Conservation (phyloP, 352 stramenopile species). For the Phytophthora crassamura region DNA sequence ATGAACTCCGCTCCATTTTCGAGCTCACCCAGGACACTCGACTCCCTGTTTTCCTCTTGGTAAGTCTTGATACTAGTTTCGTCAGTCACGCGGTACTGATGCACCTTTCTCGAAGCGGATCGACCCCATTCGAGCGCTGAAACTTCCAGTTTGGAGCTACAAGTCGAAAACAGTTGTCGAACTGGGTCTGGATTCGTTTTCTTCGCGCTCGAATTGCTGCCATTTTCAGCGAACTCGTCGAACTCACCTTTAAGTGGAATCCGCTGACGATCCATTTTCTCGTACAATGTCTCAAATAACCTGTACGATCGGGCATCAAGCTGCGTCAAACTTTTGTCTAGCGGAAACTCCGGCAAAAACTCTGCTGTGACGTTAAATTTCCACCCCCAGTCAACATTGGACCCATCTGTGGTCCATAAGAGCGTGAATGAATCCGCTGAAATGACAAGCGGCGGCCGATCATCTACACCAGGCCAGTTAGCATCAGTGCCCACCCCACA, state of each 20-base stretch:
- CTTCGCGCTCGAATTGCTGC: not conserved
- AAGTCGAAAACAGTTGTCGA: constrained; percentile 36
- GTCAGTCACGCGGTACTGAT: constrained; percentile 44
- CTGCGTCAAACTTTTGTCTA: constrained; percentile 60
- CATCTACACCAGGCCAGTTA: constrained; percentile 84
- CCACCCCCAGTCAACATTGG: constrained; percentile 91
- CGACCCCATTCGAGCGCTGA: constrained; percentile 4
- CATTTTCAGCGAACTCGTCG: constrained; percentile 41
- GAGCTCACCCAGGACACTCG: constrained; percentile 26
- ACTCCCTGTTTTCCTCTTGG: constrained; percentile 22
- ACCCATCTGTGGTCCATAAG: constrained; percentile 84
- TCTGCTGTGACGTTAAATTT: constrained; percentile 79
- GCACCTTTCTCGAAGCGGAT: constrained; percentile 6
- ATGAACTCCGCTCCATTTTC: constrained; percentile 34
- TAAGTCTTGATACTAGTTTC: constrained; percentile 33
- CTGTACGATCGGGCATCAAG: constrained; percentile 67
- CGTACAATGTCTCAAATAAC: constrained; percentile 75
- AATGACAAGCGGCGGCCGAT: constrained; percentile 74
- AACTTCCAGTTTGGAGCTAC: not conserved
- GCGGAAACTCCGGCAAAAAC: constrained; percentile 53
- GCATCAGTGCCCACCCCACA: constrained; percentile 64
- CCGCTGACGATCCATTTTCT: constrained; percentile 57
- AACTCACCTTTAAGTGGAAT: constrained; percentile 54
- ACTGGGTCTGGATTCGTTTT: constrained; percentile 31
- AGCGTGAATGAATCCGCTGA: constrained; percentile 79